These are phyloP conservation scores for Colletotrichum filicis DNA, from an alignment of 2,329 filamentous ascomycete species.

Conservation along the genomic window DNA sequence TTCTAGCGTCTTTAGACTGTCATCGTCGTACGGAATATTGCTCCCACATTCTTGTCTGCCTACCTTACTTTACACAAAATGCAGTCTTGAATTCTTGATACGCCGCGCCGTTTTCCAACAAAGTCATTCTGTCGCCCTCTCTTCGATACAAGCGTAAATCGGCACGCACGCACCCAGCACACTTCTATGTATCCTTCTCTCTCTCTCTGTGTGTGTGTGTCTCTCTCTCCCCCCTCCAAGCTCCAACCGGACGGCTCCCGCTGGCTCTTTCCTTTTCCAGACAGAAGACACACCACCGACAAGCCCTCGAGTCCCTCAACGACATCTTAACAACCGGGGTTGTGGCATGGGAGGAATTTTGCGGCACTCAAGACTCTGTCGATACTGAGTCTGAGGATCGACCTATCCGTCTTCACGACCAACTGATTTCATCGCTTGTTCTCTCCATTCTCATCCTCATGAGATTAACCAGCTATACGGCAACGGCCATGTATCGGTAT, in stretches of 20 bases:
- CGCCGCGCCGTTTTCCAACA: background rate
- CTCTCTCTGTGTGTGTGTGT: too few species aligned
- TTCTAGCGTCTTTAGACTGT: conserved; percentile 8
- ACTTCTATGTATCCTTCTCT: background rate
- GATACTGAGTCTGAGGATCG: background rate
- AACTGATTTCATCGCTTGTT: background rate
- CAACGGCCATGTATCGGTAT: background rate
- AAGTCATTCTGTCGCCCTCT: background rate
- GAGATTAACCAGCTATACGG: background rate
- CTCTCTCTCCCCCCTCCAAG: background rate
- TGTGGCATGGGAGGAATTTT: background rate
- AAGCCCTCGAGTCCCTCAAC: background rate
- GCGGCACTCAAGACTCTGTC: background rate
- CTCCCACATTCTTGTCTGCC: too few species aligned
- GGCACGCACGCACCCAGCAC: background rate
- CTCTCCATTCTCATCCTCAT: background rate
- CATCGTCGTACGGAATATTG: too few species aligned
- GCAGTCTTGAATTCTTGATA: background rate
- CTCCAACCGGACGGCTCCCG: conserved; percentile 13
- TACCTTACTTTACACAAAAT: background rate
- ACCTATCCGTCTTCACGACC: background rate
- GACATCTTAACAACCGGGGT: background rate
- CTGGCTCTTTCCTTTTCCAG: conserved; percentile 16
- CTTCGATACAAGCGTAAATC: background rate
- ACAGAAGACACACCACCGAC: conserved; percentile 18